phyloP scores from a whole-genome alignment of 2,329 filamentous ascomycete genomes.

The Proliferodiscus dingleyae region DNA sequence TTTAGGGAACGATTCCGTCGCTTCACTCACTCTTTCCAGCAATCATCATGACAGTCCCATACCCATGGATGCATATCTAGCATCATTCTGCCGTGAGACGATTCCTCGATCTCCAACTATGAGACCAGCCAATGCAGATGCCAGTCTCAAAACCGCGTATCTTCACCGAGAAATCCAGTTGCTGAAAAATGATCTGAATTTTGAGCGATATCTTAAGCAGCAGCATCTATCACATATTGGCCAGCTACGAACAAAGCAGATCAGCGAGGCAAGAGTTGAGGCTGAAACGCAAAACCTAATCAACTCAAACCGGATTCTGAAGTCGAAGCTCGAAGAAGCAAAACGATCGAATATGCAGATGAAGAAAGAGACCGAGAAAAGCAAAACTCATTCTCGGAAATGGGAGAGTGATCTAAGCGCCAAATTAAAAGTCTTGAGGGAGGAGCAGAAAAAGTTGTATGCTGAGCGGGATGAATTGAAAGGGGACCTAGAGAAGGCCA shows the following conservation, averaged over 20 bases:
- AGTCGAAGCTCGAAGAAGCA: conserved; percentile 66
- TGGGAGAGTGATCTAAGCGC: conserved; percentile 68
- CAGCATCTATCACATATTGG: conserved; percentile 80
- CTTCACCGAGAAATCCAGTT: conserved; percentile 71
- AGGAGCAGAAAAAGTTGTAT: conserved; percentile 64
- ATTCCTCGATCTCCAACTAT: conserved; percentile 27
- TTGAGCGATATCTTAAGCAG: conserved; percentile 78
- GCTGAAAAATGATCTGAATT: conserved; percentile 74
- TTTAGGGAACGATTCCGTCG: conserved; percentile 52
- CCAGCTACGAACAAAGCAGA: conserved; percentile 67
- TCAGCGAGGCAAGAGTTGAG: conserved; percentile 72
- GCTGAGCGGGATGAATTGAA: conserved; percentile 52
- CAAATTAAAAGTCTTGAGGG: conserved; percentile 61
- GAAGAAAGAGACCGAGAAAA: conserved; percentile 67
- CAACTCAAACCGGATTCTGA: conserved; percentile 69
- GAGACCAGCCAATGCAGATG: conserved; percentile 25
- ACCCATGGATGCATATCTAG: conserved; percentile 27
- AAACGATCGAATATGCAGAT: conserved; percentile 66
- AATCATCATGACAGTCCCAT: conserved; percentile 18
- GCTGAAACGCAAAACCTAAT: conserved; percentile 79
- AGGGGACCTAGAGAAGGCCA: conserved; percentile 52
- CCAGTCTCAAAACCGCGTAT: conserved; percentile 41
- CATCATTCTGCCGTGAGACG: conserved; percentile 22
- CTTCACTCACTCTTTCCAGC: conserved; percentile 33
- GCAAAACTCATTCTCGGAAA: conserved; percentile 68